Evolutionary conservation across 2,329 filamentous ascomycete genomes (phyloP), one percentile per base, ranked within the genome.

Genomic region (Verticillium albo-atrum): DNA sequence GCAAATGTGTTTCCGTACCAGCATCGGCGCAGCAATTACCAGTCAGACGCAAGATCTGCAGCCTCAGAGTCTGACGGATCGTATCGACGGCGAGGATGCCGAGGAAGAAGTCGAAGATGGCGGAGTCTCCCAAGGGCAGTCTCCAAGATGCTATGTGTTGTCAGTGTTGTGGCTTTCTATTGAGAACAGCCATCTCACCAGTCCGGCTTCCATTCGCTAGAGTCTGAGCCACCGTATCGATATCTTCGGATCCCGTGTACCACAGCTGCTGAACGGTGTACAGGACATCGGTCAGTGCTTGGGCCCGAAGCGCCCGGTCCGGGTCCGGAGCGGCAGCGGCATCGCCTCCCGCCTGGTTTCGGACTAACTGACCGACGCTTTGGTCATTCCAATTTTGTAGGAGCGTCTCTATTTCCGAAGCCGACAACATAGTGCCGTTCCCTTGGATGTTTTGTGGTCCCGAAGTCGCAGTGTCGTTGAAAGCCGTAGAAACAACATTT

Each of bases 11-110:
- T 4, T 10, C 26, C 23, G 23, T 68, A 82, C 82, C 79, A 63
- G 82, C 83, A 63, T 88, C 85, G 23, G 85, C 86, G 62, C 83
- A 87, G 10, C 82, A 82, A 68, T 89, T 89, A 15, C 85, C 86
- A 17, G 85, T 75, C 23, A 87, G 70, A 26, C 86, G 82, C 17
- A 88, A 72, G 7, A 79, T 71, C 58, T 88, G 85, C 7, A 83
- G 74, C 52, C 77, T 77, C n/a, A 87, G 72, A 1, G 74, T 67
- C 32, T 76, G 73, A 10, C 71, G 70, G 35, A 81, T 63, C 2
- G 68, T 71, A 4, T 76, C 70, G 0, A 69, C 67, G 5, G 72
- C 71, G 9, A 86, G 67, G 14, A 83, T 65, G 12, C 73, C 69
- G 17, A 86, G 74, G 65, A 85, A 84, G 70, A 86, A 83, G 23